These are phyloP conservation scores for Tubosaeta brunneosetosa DNA, from an alignment of 768 basidiomycete genomes.

Conservation along the genomic window DNA sequence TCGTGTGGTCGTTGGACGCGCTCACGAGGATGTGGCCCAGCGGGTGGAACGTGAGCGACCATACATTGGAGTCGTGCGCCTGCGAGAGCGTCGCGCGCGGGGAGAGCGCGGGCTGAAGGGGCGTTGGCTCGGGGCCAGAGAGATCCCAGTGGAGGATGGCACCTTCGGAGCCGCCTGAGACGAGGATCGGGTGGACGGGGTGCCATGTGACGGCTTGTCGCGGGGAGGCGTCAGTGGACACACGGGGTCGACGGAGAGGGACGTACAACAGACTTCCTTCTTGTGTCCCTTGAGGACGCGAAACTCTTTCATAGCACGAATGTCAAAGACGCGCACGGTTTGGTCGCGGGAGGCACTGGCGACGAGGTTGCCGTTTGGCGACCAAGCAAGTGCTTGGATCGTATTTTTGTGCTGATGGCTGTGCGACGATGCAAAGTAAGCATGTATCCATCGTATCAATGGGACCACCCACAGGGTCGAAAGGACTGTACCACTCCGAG, in stretches of 20 bases:
- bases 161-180: slow-evolving; percentile 93
- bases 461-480: slow-evolving; percentile 71
- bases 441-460: neutral
- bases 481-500: slow-evolving; percentile 83
- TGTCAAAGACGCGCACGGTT: slow-evolving; percentile 93
- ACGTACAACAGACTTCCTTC: slow-evolving; percentile 95
- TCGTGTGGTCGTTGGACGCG: slow-evolving; percentile 97
- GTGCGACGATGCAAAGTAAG: neutral
- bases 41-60: slow-evolving; percentile 93
- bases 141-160: slow-evolving; percentile 94
- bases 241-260: neutral
- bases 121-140: slow-evolving; percentile 49
- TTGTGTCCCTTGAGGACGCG: slow-evolving; percentile 92
- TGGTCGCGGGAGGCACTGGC: slow-evolving; percentile 96
- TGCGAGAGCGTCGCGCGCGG: slow-evolving; percentile 87
- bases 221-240: neutral
- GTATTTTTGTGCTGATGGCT: slow-evolving; percentile 98
- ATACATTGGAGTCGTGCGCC: slow-evolving; percentile 97
- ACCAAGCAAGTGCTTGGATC: slow-evolving; percentile 90
- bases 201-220: slow-evolving; percentile 88
- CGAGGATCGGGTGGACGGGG: slow-evolving; percentile 86
- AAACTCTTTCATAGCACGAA: slow-evolving; percentile 96
- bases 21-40: slow-evolving; percentile 91
- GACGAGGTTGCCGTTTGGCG: slow-evolving; percentile 88
- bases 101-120: slow-evolving; percentile 36